phyloP scores from a whole-genome alignment of 2,329 filamentous ascomycete species.

The Ophiostoma fasciatum region DNA sequence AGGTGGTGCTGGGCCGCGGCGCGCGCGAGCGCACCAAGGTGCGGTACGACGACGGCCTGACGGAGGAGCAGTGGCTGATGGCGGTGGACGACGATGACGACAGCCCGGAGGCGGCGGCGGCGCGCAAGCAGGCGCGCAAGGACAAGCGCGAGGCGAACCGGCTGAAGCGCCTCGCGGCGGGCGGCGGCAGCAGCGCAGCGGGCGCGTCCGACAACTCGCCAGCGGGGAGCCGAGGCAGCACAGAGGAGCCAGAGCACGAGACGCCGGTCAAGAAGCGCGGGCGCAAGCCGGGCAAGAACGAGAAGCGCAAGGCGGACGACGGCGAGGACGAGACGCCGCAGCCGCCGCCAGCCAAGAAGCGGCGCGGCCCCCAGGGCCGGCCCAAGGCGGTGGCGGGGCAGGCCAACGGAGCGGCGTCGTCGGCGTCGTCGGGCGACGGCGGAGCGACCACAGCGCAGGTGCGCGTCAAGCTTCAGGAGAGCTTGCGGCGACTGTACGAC shows the following conservation, averaged over 20 bases:
- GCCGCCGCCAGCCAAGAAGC: slow-evolving; percentile 64
- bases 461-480: slow-evolving; percentile 64
- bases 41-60: slow-evolving; percentile 91
- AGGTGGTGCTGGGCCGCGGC: slow-evolving; percentile 65
- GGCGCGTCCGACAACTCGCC: slow-evolving; percentile 54
- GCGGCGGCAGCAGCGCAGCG: slow-evolving; percentile 16
- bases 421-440: neutral
- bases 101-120: slow-evolving; percentile 80
- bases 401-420: slow-evolving; percentile 18
- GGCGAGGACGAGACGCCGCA: slow-evolving; percentile 63
- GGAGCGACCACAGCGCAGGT: slow-evolving; percentile 44
- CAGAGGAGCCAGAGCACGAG: slow-evolving; percentile 63
- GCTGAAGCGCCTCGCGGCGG: slow-evolving; percentile 36
- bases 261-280: slow-evolving; percentile 67
- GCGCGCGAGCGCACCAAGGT: slow-evolving; percentile 90
- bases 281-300: slow-evolving; percentile 62
- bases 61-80: slow-evolving; percentile 97
- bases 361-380: slow-evolving; percentile 54
- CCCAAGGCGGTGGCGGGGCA: slow-evolving; percentile 39
- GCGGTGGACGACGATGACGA: slow-evolving; percentile 96
- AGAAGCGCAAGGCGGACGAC: slow-evolving; percentile 81
- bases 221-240: slow-evolving; percentile 63
- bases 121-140: slow-evolving; percentile 73
- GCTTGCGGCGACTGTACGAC: slow-evolving; percentile 64
- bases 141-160: slow-evolving; percentile 68